Evolutionary conservation across 2,329 filamentous ascomycete genomes (phyloP).

Genomic region (Penicillium sp.): DNA sequence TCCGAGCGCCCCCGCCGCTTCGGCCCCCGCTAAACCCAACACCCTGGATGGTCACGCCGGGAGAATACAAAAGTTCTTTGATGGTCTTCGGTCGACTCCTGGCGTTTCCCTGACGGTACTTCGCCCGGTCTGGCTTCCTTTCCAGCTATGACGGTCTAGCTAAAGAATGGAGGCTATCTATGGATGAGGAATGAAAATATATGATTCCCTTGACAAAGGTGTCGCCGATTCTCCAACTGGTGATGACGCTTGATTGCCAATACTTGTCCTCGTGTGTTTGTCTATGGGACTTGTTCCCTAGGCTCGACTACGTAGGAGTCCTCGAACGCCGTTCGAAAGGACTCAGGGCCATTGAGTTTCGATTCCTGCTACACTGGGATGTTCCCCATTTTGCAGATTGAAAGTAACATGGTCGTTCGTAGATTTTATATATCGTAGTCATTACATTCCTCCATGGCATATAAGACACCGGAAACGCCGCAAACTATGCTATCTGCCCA

Average conservation of each 20-base stretch:
- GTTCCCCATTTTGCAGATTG: slow-evolving; percentile 4
- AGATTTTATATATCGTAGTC: slow-evolving; percentile 15
- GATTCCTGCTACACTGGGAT: slow-evolving; percentile 5
- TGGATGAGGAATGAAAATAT: slow-evolving; percentile 39
- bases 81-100: slow-evolving; percentile 28
- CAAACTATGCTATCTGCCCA: slow-evolving; percentile 22
- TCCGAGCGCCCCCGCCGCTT: slow-evolving; percentile 78
- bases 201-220: slow-evolving; percentile 60
- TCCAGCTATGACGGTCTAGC: slow-evolving; percentile 26
- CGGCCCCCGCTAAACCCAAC: slow-evolving; percentile 39
- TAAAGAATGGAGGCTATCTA: slow-evolving; percentile 27
- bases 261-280: slow-evolving; percentile 34
- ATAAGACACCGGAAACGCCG: slow-evolving; percentile 16
- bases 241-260: slow-evolving; percentile 94
- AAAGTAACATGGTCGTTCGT: slow-evolving; percentile 15
- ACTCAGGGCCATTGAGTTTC: slow-evolving; percentile 5
- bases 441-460: slow-evolving; percentile 15
- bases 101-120: slow-evolving; percentile 24
- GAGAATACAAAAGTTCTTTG: slow-evolving; percentile 26
- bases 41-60: slow-evolving; percentile 12
- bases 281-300: slow-evolving; percentile 5
- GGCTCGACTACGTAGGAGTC: slow-evolving; percentile 24
- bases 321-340: slow-evolving; percentile 6
- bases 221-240: slow-evolving; percentile 74
- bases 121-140: slow-evolving; percentile 27